A percentile compares a stretch with the other conserved stretches of the same genome.
Conservation (phyloP, 2,329 filamentous ascomycete species). For the Coleophoma cylindrospora region DNA sequence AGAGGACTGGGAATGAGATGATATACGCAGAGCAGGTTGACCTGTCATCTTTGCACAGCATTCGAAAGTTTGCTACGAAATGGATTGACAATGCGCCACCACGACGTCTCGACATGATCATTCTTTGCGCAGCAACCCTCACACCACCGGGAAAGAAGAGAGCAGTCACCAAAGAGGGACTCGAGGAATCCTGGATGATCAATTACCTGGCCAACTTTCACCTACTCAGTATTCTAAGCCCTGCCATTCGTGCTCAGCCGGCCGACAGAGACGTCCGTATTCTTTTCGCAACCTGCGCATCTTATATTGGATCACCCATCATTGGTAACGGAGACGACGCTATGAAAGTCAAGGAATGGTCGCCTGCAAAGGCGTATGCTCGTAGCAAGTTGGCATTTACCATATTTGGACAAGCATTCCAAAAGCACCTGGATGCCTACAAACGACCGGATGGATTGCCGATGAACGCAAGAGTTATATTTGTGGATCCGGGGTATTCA, state of each 20-base stretch:
- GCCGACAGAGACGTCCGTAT: constrained; percentile 90
- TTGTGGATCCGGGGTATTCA: constrained; percentile 81
- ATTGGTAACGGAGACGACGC: constrained; percentile 44
- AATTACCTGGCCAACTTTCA: constrained; percentile 98
- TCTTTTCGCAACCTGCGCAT: constrained; percentile 79
- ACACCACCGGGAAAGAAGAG: constrained; percentile 61
- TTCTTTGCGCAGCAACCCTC: constrained; percentile 78
- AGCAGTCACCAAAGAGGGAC: constrained; percentile 65
- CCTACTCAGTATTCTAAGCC: constrained; percentile 83
- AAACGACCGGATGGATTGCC: constrained; percentile 78
- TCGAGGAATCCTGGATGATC: constrained; percentile 88
- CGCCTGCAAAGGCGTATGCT: constrained; percentile 54
- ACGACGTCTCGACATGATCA: constrained; percentile 81
- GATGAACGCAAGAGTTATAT: constrained; percentile 75
- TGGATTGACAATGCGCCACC: constrained; percentile 97
- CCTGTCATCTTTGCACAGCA: constrained; percentile 79
- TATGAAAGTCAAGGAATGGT: constrained; percentile 45
- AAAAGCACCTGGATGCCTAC: constrained; percentile 85
- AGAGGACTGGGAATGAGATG: constrained; percentile 72
- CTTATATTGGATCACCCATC: constrained; percentile 76
- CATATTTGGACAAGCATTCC: constrained; percentile 83
- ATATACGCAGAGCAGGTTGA: constrained; percentile 97
- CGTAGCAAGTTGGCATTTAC: constrained; percentile 75
- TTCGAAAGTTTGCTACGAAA: constrained; percentile 89
- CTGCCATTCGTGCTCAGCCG: constrained; percentile 84